A percentile compares a stretch with the other conserved stretches of the same genome.
phyloP scores from a whole-genome alignment of 2,329 filamentous ascomycete genomes.

The Thermoascus crustaceus region DNA sequence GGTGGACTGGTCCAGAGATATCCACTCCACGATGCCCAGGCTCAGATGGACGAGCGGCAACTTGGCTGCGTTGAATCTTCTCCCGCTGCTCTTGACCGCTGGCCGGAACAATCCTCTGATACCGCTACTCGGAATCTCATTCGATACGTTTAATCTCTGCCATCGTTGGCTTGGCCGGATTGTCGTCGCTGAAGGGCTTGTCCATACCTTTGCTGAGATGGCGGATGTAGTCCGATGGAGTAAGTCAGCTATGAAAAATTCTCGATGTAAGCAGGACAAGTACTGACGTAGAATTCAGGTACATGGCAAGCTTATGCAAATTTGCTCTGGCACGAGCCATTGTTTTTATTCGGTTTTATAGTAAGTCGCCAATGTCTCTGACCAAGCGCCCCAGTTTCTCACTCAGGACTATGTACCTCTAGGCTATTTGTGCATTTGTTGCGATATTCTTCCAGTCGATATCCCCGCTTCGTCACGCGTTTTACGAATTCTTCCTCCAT shows the following conservation, averaged over 20 bases:
- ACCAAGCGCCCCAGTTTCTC: constrained; percentile 48
- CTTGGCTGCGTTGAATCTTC: constrained; percentile 75
- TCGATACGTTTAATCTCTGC: constrained; percentile 87
- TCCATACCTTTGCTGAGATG: constrained; percentile 43
- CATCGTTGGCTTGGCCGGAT: constrained; percentile 75
- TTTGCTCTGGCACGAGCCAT: not conserved
- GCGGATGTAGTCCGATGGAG: constrained; percentile 11
- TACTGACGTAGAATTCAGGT: not conserved
- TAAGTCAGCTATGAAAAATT: constrained; percentile 10
- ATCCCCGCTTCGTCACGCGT: constrained; percentile 35
- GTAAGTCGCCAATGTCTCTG: constrained; percentile 51
- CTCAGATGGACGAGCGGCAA: constrained; percentile 76
- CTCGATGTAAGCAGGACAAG: no score
- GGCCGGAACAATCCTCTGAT: constrained; percentile 90
- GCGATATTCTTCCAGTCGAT: constrained; percentile 33
- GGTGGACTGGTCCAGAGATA: constrained; percentile 25
- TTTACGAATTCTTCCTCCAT: constrained; percentile 39
- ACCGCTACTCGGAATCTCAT: constrained; percentile 67
- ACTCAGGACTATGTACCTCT: constrained; percentile 22
- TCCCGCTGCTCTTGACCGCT: constrained; percentile 77
- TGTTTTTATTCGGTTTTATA: constrained; percentile 17
- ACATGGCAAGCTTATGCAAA: not conserved
- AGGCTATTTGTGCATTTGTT: constrained; percentile 31
- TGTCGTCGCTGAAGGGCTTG: constrained; percentile 56
- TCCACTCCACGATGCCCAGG: constrained; percentile 23